These are phyloP conservation scores for Phytophthora capsici DNA, from an alignment of 352 stramenopile species.

Conservation along the genomic window DNA sequence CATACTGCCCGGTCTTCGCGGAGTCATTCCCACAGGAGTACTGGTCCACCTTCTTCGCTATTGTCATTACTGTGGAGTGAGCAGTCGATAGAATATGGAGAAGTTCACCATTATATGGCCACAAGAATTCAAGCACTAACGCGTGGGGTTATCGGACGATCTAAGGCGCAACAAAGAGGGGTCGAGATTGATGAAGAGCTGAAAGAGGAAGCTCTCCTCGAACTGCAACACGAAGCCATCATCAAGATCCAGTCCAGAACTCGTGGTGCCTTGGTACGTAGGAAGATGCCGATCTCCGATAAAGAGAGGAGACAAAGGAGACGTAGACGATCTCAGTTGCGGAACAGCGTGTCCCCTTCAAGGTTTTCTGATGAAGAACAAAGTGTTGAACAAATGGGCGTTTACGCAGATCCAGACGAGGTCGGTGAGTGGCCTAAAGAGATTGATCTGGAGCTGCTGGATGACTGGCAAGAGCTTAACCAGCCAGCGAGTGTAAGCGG, in stretches of 20 bases:
- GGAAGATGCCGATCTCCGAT: constrained; percentile 31
- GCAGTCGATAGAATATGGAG: constrained; percentile 21
- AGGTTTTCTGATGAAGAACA: not conserved
- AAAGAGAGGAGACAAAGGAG: constrained; percentile 16
- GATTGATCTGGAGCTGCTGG: constrained; percentile 51
- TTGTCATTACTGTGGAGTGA: constrained; percentile 1
- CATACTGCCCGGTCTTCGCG: constrained; percentile 11
- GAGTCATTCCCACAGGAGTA: constrained; percentile 7
- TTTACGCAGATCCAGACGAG: constrained; percentile 32
- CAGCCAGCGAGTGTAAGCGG: constrained; percentile 25
- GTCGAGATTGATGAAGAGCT: constrained; percentile 47
- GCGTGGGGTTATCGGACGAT: constrained; percentile 39
- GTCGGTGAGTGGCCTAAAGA: constrained; percentile 56
- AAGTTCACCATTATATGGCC: constrained; percentile 40
- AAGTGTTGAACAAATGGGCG: constrained; percentile 5
- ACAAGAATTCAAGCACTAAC: constrained; percentile 48
- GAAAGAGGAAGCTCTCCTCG: constrained; percentile 45
- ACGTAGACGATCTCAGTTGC: constrained; percentile 7
- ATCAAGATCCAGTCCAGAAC: constrained; percentile 51
- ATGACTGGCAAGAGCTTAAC: constrained; percentile 65
- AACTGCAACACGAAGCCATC: constrained; percentile 42
- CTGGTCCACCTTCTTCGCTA: constrained; percentile 16
- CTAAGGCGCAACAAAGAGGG: constrained; percentile 17
- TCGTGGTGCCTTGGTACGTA: constrained; percentile 43
- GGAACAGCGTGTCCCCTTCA: not conserved